Percentiles rank a stretch among this genome's conserved stretches.
Evolutionary conservation across 371 early-diverging fungal species (phyloP).

Genomic region (Apophysomyces trapeziformis): DNA sequence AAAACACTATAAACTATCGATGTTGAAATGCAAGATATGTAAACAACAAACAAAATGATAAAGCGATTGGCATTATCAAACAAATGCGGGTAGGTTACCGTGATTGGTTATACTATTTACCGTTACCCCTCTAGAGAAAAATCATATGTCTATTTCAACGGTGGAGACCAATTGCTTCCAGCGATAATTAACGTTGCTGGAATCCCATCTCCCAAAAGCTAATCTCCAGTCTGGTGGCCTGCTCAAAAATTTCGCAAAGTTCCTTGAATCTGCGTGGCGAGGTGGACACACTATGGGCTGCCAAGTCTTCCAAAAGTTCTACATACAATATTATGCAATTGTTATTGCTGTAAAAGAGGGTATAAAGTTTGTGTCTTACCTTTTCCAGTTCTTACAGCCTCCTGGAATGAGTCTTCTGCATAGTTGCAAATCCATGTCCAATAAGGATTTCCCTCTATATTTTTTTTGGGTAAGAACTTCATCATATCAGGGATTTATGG

Average conservation of each 20-base stretch:
- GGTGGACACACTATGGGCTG: slow-evolving; percentile 55
- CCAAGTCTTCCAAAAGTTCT: slow-evolving; percentile 57
- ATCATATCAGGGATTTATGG: not conserved
- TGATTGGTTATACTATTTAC: too few species aligned
- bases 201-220: slow-evolving; percentile 78
- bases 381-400: slow-evolving; percentile 63
- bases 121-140: not conserved
- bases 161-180: not conserved
- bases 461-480: not conserved
- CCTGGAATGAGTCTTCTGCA: slow-evolving; percentile 66
- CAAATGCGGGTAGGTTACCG: too few species aligned
- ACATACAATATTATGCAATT: not conserved
- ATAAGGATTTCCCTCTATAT: slow-evolving; percentile 76
- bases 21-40: too few species aligned
- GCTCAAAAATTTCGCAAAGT: slow-evolving; percentile 70
- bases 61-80: too few species aligned
- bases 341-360: slow-evolving; percentile 1
- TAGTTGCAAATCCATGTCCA: slow-evolving; percentile 84
- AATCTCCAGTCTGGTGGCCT: slow-evolving; percentile 70
- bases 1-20: too few species aligned
- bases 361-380: slow-evolving; percentile 31
- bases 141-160: not conserved
- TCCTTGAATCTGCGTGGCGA: slow-evolving; percentile 58
- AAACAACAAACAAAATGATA: too few species aligned
- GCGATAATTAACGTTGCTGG: slow-evolving; percentile 14